Conservation (phyloP, 345 rosid genomes). For the Lepidium africanum region DNA sequence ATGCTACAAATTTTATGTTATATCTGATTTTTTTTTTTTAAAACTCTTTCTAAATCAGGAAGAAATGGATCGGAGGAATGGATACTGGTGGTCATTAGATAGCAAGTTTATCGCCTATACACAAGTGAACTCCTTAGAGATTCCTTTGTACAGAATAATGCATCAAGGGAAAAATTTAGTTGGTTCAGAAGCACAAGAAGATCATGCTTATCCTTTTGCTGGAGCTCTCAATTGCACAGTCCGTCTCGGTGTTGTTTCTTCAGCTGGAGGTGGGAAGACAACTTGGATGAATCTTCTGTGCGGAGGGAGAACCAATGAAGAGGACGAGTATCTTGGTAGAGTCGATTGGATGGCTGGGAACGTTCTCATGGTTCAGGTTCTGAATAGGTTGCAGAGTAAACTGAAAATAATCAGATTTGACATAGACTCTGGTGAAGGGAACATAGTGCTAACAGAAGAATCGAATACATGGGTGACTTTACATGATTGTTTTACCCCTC, state of each 20-base stretch:
- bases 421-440: slow-evolving; percentile 58
- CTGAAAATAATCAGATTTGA: slow-evolving; percentile 63
- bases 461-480: slow-evolving; percentile 71
- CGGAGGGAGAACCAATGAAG: slow-evolving; percentile 56
- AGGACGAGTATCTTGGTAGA: slow-evolving; percentile 81
- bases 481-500: slow-evolving; percentile 84
- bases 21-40: neutral
- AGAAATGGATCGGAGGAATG: slow-evolving; percentile 95
- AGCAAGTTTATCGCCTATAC: slow-evolving; percentile 79
- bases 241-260: slow-evolving; percentile 82
- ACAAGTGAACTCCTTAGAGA: slow-evolving; percentile 64
- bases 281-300: slow-evolving; percentile 85
- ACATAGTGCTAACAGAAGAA: slow-evolving; percentile 58
- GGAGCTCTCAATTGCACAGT: slow-evolving; percentile 86
- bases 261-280: slow-evolving; percentile 58
- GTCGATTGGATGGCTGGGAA: slow-evolving; percentile 83
- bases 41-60: slow-evolving; percentile 41
- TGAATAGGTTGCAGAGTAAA: slow-evolving; percentile 68
- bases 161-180: slow-evolving; percentile 86
- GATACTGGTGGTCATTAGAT: slow-evolving; percentile 98
- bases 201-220: slow-evolving; percentile 93
- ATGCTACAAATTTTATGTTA: neutral
- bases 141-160: slow-evolving; percentile 89
- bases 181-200: slow-evolving; percentile 79
- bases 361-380: slow-evolving; percentile 60